phyloP scores from a whole-genome alignment of 2,329 filamentous ascomycete species.

The Ambrosiella cleistominuta region DNA sequence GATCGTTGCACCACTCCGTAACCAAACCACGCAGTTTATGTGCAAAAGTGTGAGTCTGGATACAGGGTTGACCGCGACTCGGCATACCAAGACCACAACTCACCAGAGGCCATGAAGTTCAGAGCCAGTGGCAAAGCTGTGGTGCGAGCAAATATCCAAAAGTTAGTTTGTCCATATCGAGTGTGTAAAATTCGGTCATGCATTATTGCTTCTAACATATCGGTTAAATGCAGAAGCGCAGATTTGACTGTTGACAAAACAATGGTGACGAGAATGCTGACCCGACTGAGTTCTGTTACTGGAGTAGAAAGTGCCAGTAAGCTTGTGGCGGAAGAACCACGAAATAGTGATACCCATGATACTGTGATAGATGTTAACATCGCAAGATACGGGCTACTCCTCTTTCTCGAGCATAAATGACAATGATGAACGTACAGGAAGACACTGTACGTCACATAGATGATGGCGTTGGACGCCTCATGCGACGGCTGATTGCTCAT shows the following conservation, averaged over 20 bases:
- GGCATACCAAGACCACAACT: constrained; percentile 33
- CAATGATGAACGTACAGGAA: constrained; percentile 43
- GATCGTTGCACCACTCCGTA: background rate
- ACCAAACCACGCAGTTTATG: constrained; percentile 1
- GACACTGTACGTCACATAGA: constrained; percentile 60
- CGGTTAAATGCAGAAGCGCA: constrained; percentile 9
- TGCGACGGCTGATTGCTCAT: constrained; percentile 48
- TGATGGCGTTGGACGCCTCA: constrained; percentile 64
- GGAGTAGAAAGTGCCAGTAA: constrained; percentile 53
- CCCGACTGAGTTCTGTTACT: constrained; percentile 72
- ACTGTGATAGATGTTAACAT: constrained; percentile 23
- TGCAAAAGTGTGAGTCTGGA: background rate
- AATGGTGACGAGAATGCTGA: constrained; percentile 27
- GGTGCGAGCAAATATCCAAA: constrained; percentile 13
- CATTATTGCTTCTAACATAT: background rate
- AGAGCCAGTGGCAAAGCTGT: constrained; percentile 63
- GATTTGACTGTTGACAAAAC: constrained; percentile 10
- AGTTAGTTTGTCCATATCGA: background rate
- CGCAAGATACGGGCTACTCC: background rate
- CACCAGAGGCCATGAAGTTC: constrained; percentile 84
- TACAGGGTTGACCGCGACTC: background rate
- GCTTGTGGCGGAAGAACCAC: constrained; percentile 42
- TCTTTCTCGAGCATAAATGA: background rate
- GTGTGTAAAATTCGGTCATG: background rate
- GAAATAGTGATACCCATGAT: constrained; percentile 43